A percentile compares a stretch with the other conserved stretches of the same genome.
Evolutionary conservation across 805 yeast genomes (phyloP).

Genomic region (Zygoascus flipseniorum): DNA sequence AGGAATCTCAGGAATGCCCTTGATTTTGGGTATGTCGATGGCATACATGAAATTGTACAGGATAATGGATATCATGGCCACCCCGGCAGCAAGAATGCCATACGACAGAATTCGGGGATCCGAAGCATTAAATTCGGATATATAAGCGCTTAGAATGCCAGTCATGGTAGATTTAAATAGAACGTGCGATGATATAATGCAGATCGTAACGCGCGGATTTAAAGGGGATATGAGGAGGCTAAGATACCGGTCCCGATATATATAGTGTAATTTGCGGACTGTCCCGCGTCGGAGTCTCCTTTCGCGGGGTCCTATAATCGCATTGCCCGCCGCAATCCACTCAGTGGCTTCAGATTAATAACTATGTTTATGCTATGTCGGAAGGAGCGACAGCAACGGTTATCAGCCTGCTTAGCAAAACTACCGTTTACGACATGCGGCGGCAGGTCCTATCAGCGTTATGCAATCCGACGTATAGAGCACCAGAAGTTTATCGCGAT

Average conservation of each 20-base stretch:
- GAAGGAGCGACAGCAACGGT: not conserved
- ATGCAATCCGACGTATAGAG: not conserved
- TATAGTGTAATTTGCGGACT: not conserved
- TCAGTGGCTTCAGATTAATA: not conserved
- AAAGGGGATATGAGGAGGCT: no score
- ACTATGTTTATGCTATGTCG: not conserved
- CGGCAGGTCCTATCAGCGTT: not conserved
- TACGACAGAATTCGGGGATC: not conserved
- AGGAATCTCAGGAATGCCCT: constrained; percentile 28
- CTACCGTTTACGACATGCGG: not conserved
- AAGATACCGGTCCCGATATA: not conserved
- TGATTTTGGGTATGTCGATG: constrained; percentile 23
- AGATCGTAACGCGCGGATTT: no score
- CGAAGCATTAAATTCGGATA: not conserved
- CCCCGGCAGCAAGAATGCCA: not conserved
- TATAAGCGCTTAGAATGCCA: not conserved
- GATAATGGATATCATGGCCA: not conserved
- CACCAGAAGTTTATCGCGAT: not conserved
- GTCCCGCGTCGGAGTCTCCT: not conserved
- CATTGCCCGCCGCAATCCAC: not conserved
- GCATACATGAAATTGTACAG: constrained; percentile 10
- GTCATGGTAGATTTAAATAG: not conserved
- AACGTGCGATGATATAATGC: not conserved
- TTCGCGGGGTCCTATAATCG: not conserved
- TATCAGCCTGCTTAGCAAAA: no score